phyloP scores from a whole-genome alignment of 345 rosid species.

The Gossypioides kirkii region DNA sequence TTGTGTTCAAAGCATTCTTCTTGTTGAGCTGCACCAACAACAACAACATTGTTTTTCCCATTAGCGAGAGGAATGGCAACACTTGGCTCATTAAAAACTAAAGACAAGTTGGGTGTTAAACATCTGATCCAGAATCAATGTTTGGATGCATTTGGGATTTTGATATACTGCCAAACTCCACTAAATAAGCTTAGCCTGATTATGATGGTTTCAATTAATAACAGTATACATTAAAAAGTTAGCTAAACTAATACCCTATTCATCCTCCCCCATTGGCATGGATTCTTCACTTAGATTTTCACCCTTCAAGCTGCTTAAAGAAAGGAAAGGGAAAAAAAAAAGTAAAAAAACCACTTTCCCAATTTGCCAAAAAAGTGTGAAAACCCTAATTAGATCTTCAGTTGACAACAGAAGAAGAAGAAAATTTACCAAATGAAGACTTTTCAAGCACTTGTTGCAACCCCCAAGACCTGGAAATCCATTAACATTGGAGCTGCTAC shows the following conservation, averaged over 20 bases:
- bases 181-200: neutral
- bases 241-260: neutral
- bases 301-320: neutral
- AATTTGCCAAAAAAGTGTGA: neutral
- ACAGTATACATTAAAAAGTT: neutral
- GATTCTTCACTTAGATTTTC: neutral
- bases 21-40: slow-evolving; percentile 48
- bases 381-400: neutral
- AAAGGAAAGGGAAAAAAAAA: neutral
- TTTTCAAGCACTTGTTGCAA: slow-evolving; percentile 77
- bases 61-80: neutral
- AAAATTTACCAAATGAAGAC: slow-evolving; percentile 48
- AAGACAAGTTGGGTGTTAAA: slow-evolving; percentile 22
- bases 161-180: neutral
- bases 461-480: slow-evolving; percentile 60
- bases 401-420: neutral
- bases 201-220: neutral
- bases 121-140: neutral
- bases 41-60: neutral
- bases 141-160: slow-evolving; percentile 6
- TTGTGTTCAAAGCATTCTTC: slow-evolving; percentile 46
- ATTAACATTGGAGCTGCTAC: slow-evolving; percentile 39
- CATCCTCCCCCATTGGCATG: neutral
- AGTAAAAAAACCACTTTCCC: slow-evolving; percentile 19
- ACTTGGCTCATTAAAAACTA: neutral